Percentiles rank a stretch among this genome's conserved stretches.
phyloP scores from a whole-genome alignment of 225 moss, liverwort and hornwort species.

The Sphagnum contortum region DNA sequence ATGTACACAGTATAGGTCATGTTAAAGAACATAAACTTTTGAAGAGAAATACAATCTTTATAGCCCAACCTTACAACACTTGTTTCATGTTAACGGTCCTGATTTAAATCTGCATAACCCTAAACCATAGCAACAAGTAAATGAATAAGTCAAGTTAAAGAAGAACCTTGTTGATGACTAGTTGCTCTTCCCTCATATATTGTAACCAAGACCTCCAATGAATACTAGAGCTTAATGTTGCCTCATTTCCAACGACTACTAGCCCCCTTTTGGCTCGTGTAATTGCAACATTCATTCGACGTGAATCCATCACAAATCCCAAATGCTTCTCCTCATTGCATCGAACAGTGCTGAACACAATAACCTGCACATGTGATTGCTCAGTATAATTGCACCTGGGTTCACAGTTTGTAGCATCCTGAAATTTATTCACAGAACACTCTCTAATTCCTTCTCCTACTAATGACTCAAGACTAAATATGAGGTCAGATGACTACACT shows the following conservation, averaged over 20 bases:
- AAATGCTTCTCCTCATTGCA: conserved; percentile 57
- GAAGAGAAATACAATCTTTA: too few relatives aligned
- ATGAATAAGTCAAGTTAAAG: too few relatives aligned
- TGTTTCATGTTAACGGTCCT: too few relatives aligned
- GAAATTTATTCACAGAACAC: not conserved
- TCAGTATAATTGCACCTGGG: too few relatives aligned
- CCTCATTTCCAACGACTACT: conserved; percentile 57
- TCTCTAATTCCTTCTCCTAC: conserved; percentile 1
- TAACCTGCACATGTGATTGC: conserved; percentile 35
- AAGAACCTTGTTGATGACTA: not conserved
- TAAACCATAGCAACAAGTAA: too few relatives aligned
- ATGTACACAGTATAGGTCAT: too few relatives aligned
- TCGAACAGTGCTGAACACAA: conserved; percentile 81
- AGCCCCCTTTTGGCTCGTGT: conserved; percentile 74
- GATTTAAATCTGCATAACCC: too few relatives aligned
- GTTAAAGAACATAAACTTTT: too few relatives aligned
- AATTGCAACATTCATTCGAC: conserved; percentile 93
- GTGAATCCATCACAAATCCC: conserved; percentile 75
- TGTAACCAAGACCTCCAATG: conserved; percentile 58
- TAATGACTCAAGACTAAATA: conserved; percentile 1
- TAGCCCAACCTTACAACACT: too few relatives aligned
- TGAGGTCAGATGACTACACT: not conserved
- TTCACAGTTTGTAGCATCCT: too few relatives aligned
- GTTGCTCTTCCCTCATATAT: conserved; percentile 30
- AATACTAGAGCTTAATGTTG: conserved; percentile 32